Base-by-base conservation (phyloP, 306 rosid genomes). In the Mucuna pruriens region DNA sequence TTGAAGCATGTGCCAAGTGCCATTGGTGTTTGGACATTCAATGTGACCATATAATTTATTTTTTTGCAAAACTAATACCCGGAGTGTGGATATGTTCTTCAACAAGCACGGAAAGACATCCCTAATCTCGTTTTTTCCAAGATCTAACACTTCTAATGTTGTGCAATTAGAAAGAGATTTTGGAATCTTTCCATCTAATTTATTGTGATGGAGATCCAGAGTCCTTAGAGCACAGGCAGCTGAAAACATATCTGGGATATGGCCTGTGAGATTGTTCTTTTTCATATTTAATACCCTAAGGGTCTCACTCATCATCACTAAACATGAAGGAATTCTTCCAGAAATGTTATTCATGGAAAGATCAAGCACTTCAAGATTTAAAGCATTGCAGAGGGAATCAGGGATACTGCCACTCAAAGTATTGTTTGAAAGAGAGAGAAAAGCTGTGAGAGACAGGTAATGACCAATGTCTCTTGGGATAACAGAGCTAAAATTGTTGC, bases 81-180 rank as follows among this genome's bases (percentile, higher is more conserved):
- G 75, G 20, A 88, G 76, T 9, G 39, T 20, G 46, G 85, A 7
- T 44, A 78, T 81, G 0, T 60, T 22, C 6, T 77, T 82, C 79
- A 90, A 74, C 0, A 61, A 34, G 64, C 79, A 78, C 1, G 94
- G 94, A 42, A 86, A 88, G 0, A 23, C 5, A 31, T 8, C 84
- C 0, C 0, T 2, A 0, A 88, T n/a, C 1, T 78, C 4, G 2
- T 90, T 90, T 13, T n/a, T n/a, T n/a, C 89, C 94, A 3, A 82
- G 13, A 65, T 88, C 58, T 0, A 88, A 3, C 7, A 86, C 78
- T 7, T 86, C 74, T 4, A 88, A 9, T 0, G 0, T 0, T 0
- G 1, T 0, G 68, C 88, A 90, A 2, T 63, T 4, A 0, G 66
- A 75, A 20, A 90, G 68, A 15, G 91, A 84, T 16, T 23, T 48